Percentiles rank a stretch among this genome's conserved stretches.
These are phyloP conservation scores for Lipomyces japonicus DNA, from an alignment of 805 yeast species.

Conservation along the genomic window DNA sequence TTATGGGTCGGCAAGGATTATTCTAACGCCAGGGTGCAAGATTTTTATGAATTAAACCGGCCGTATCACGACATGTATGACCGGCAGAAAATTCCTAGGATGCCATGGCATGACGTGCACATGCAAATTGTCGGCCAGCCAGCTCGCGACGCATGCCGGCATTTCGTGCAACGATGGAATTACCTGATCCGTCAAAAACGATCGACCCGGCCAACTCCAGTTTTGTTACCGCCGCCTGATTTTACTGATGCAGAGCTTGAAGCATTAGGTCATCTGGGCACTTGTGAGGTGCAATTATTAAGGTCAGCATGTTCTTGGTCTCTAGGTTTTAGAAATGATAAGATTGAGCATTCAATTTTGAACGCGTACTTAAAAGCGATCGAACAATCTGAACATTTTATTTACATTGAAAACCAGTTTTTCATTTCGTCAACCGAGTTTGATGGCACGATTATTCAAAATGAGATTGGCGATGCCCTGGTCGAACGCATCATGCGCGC, in stretches of 20 bases:
- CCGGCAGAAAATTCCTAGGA: constrained; percentile 73
- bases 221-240: constrained; percentile 89
- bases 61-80: constrained; percentile 94
- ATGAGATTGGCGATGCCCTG: constrained; percentile 90
- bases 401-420: constrained; percentile 93
- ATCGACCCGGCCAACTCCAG: constrained; percentile 90
- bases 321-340: constrained; percentile 60
- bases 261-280: constrained; percentile 59
- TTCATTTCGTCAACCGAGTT: constrained; percentile 85
- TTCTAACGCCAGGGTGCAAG: constrained; percentile 90
- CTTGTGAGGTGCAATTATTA: constrained; percentile 86
- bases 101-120: constrained; percentile 99
- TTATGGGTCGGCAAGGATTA: constrained; percentile 95
- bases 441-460: constrained; percentile 78
- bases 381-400: constrained; percentile 87
- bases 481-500: constrained; percentile 96
- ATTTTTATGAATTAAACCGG: constrained; percentile 71
- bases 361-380: constrained; percentile 87
- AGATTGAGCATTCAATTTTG: constrained; percentile 84
- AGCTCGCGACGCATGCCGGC: constrained; percentile 88
- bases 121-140: constrained; percentile 93
- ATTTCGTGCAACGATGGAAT: constrained; percentile 97
- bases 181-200: constrained; percentile 86
- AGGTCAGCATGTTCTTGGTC: constrained; percentile 95
- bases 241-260: constrained; percentile 67